phyloP scores from a whole-genome alignment of 352 stramenopile genomes.

The Plasmopara halstedii region DNA sequence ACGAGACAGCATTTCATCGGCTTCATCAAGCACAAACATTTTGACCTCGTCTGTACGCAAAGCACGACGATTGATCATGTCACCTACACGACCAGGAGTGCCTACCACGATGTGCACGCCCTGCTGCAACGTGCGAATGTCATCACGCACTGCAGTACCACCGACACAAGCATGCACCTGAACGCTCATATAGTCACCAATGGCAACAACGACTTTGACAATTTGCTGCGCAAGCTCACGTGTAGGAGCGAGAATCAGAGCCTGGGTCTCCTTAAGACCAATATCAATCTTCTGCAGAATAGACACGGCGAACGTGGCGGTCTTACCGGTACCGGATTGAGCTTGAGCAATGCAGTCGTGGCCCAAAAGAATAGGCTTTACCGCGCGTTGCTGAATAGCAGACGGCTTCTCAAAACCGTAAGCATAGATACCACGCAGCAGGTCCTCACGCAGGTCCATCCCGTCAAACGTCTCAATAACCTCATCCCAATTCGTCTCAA shows the following conservation, averaged over 20 bases:
- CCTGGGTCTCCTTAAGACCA: slow-evolving; percentile 94
- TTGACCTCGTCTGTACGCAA: slow-evolving; percentile 93
- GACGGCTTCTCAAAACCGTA: slow-evolving; percentile 99
- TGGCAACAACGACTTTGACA: slow-evolving; percentile 95
- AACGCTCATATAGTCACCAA: slow-evolving; percentile 95
- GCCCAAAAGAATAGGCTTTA: slow-evolving; percentile 96
- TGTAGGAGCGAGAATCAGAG: slow-evolving; percentile 98
- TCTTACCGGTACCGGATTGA: slow-evolving; percentile 99
- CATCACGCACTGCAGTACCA: slow-evolving; percentile 96
- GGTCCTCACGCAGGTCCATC: slow-evolving; percentile 97
- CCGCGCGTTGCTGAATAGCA: slow-evolving; percentile 98
- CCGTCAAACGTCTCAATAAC: slow-evolving; percentile 97
- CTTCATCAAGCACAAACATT: slow-evolving; percentile 98
- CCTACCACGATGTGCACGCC: slow-evolving; percentile 98
- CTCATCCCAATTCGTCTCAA: slow-evolving; percentile 98
- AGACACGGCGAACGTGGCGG: slow-evolving; percentile 97
- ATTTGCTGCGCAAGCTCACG: slow-evolving; percentile 99
- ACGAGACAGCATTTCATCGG: slow-evolving; percentile 99
- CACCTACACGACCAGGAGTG: slow-evolving; percentile 97
- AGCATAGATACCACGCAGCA: slow-evolving; percentile 99
- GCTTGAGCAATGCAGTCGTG: slow-evolving; percentile 98
- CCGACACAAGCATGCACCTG: slow-evolving; percentile 97
- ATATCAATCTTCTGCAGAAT: slow-evolving; percentile 98
- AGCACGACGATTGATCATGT: slow-evolving; percentile 98
- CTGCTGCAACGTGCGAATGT: slow-evolving; percentile 97